phyloP scores from a whole-genome alignment of 2,329 filamentous ascomycete genomes.

The Xylaria digitata region DNA sequence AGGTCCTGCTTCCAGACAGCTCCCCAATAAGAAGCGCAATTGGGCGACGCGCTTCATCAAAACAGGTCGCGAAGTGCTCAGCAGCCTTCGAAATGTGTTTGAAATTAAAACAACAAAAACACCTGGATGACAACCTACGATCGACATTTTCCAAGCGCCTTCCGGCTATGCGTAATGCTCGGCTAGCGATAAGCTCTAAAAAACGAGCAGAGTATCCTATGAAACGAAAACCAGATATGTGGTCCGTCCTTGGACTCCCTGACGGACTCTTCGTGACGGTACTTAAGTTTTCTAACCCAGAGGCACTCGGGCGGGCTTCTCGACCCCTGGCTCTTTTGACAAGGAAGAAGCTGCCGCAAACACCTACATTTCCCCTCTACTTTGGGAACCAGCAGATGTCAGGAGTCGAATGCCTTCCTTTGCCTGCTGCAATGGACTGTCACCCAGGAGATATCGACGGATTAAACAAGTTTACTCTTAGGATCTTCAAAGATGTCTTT shows the following conservation, averaged over 20 bases:
- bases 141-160: conserved; percentile 78
- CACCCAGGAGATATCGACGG: conserved; percentile 58
- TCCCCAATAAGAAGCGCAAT: conserved; percentile 76
- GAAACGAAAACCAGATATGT: conserved; percentile 81
- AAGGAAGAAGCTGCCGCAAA: conserved; percentile 68
- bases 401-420: conserved; percentile 61
- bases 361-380: conserved; percentile 78
- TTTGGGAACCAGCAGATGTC: conserved; percentile 73
- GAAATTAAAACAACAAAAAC: conserved; percentile 71
- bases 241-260: conserved; percentile 66
- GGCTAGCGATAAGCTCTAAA: conserved; percentile 82
- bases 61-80: conserved; percentile 84
- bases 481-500: conserved; percentile 85
- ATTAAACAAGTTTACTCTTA: conserved; percentile 79
- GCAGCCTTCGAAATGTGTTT: conserved; percentile 88
- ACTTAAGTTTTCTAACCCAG: conserved; percentile 67
- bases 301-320: conserved; percentile 67
- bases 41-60: conserved; percentile 74
- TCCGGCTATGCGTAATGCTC: conserved; percentile 87
- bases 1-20: conserved; percentile 80
- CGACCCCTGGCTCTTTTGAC: conserved; percentile 78
- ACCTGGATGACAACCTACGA: conserved; percentile 79
- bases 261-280: conserved; percentile 69
- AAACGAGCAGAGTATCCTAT: conserved; percentile 80
- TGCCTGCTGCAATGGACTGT: conserved; percentile 58